Evolutionary conservation across 129 eudicot genomes (phyloP), one percentile per base, ranked within the genome.

Genomic region (Centrapalus pauciflorus): DNA sequence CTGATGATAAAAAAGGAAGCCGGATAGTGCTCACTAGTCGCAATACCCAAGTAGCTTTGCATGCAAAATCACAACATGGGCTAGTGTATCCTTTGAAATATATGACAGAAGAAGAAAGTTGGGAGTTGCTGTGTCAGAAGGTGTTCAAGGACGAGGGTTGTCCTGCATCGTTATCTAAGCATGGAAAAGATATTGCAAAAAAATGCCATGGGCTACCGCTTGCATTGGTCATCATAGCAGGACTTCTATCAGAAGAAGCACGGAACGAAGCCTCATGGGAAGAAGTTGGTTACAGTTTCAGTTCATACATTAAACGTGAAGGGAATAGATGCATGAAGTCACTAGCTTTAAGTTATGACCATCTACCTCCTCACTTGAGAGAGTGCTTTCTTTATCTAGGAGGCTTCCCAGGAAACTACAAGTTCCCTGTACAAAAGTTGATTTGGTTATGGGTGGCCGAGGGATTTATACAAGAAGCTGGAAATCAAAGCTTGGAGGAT

Each of bases 361-460:
- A 73, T 41, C 7, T 64, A 21, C 79, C 62, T 66, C 11, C 3
- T 29, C 73, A 55, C 41, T 54, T 74, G 73, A 74, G 14, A 56
- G 61, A 46, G 2, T 66, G 68, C 68, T 74, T 74, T 33, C 79
- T 74, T 4, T 74, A 65, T 19, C 13, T 74, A 11, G 67, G 73
- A 13, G 52, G 61, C 9, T 74, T 56, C 54, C 67, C 61, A 3
- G 67, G 41, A 60, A 71, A 32, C 24, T 11, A 2, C 3, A 25
- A 3, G 27, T 24, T 75, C 21, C 11, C 5, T 1, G 34, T 30
- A 9, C 5, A 11, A 12, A 21, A 6, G 10, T 29, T 75, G 63
- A 58, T 64, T 2, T 2, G 64, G 62, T n/a, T 80, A 29, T 80
- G 84, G 84, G 25, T 75, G 10, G 85, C 81, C 0, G 81, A 76